Conservation (phyloP, 176 grass and related monocot species). For the Zea mays region Zm-B73-REFERENCE-NAM-5.0 NC_050096.1:72148501-72149000, state of each 20-base stretch:
- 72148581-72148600: neutral
- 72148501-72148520: no score
- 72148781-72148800: neutral
- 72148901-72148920: neutral
- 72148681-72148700: neutral
- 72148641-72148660: neutral
- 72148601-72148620: neutral
- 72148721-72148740: neutral
- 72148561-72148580: no score
- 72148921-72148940: neutral
- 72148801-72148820: neutral
- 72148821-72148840: neutral
- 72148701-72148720: neutral
- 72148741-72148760: neutral
- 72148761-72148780: neutral
- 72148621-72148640: neutral
- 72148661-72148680: neutral
- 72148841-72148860: neutral
- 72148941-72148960: neutral
- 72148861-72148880: neutral
- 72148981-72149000: neutral
- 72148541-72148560: neutral
- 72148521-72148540: neutral
- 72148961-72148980: neutral
- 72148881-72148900: slow-evolving; percentile 6